Conservation (phyloP, 805 yeast genomes). For the Kodamaea jinghongensis region DNA sequence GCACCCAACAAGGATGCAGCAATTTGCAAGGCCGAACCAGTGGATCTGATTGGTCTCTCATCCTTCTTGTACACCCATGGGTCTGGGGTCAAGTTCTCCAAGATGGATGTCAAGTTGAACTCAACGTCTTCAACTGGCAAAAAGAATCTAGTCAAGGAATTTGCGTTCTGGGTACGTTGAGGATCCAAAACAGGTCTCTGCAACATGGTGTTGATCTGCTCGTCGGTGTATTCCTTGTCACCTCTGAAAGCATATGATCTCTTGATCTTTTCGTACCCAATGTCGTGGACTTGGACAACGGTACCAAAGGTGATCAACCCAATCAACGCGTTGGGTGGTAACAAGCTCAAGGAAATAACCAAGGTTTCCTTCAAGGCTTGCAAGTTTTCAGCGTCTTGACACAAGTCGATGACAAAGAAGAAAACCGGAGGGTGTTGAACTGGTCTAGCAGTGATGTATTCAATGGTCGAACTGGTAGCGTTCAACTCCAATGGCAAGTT, state of each 20-base stretch:
- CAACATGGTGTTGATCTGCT: conserved; percentile 58
- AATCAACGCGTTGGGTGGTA: conserved; percentile 87
- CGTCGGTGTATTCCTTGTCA: conserved; percentile 75
- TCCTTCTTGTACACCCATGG: conserved; percentile 89
- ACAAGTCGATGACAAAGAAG: conserved; percentile 80
- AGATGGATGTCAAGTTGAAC: conserved; percentile 72
- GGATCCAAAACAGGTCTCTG: conserved; percentile 30
- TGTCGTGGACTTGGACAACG: conserved; percentile 85
- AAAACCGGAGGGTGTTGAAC: conserved; percentile 83
- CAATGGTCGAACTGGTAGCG: conserved; percentile 70
- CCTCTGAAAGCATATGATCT: conserved; percentile 87
- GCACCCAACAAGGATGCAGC: conserved; percentile 82
- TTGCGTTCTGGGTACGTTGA: conserved; percentile 24
- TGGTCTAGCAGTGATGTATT: conserved; percentile 79
- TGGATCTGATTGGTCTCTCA: conserved; percentile 83
- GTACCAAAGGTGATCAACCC: conserved; percentile 90
- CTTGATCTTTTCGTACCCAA: conserved; percentile 60
- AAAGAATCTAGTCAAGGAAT: conserved; percentile 57
- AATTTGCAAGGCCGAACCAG: conserved; percentile 88
- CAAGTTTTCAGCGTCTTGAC: conserved; percentile 86
- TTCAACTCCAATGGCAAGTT: conserved; percentile 79
- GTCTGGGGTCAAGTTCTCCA: conserved; percentile 75
- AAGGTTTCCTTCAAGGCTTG: conserved; percentile 80
- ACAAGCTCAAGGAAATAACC: conserved; percentile 66
- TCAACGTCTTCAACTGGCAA: conserved; percentile 76